phyloP scores from a whole-genome alignment of 192 early-diverging fungal species.

The Podila minutissima region DNA sequence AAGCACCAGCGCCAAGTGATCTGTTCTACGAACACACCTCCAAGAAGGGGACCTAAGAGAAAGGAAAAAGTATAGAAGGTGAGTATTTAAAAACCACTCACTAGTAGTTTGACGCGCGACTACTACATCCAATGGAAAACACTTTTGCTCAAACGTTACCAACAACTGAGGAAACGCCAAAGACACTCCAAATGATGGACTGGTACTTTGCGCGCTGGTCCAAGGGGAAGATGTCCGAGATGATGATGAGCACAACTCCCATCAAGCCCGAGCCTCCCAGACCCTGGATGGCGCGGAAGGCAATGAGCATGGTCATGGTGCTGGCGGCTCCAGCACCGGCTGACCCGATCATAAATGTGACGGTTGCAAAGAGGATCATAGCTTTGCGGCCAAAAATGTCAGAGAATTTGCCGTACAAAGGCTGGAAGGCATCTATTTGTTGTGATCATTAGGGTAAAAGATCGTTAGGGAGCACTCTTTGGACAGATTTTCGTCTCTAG shows the following conservation, averaged over 20 bases:
- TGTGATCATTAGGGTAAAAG: not conserved
- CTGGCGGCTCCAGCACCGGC: slow-evolving; percentile 82
- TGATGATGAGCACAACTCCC: slow-evolving; percentile 74
- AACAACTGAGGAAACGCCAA: slow-evolving; percentile 80
- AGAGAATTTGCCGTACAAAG: slow-evolving; percentile 79
- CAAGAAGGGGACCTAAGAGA: slow-evolving; percentile 72
- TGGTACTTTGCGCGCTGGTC: slow-evolving; percentile 90
- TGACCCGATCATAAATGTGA: slow-evolving; percentile 84
- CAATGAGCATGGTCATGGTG: slow-evolving; percentile 73
- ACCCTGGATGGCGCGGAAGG: slow-evolving; percentile 82
- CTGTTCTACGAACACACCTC: slow-evolving; percentile 84
- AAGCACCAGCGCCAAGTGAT: slow-evolving; percentile 80
- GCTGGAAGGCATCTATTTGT: slow-evolving; percentile 59
- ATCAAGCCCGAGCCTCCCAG: slow-evolving; percentile 86
- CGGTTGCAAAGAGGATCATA: slow-evolving; percentile 79
- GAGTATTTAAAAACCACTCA: too few relatives aligned
- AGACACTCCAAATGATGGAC: slow-evolving; percentile 80
- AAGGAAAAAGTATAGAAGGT: too few relatives aligned
- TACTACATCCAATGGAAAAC: too few relatives aligned
- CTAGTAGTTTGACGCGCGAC: too few relatives aligned
- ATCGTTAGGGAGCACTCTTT: not conserved
- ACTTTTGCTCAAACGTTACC: slow-evolving; percentile 18
- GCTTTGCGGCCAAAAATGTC: slow-evolving; percentile 92
- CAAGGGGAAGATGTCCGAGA: slow-evolving; percentile 87
- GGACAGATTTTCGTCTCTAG: too few relatives aligned